Conservation (phyloP, 1,284 basidiomycete genomes). For the Pholiota adiposa region DNA sequence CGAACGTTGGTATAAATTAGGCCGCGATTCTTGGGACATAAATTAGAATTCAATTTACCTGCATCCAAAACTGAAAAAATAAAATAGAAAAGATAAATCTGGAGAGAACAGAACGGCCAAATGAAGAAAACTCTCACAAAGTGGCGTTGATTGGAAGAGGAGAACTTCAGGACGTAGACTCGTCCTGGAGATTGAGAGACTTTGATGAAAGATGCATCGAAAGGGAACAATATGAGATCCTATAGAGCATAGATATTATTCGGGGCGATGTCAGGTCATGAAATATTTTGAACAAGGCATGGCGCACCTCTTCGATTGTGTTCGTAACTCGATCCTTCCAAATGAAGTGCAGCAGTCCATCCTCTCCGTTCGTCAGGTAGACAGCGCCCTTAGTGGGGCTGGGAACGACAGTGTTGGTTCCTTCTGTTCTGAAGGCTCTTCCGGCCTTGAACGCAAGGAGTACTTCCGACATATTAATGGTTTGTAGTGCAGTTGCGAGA, state of each 20-base stretch:
- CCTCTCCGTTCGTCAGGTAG: slow-evolving; percentile 67
- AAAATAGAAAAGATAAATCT: slow-evolving; percentile 13
- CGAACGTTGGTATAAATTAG: slow-evolving; percentile 1
- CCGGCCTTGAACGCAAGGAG: slow-evolving; percentile 82
- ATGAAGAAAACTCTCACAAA: slow-evolving; percentile 59
- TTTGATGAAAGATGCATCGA: slow-evolving; percentile 76
- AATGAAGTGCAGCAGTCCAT: slow-evolving; percentile 74
- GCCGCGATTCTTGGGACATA: background rate
- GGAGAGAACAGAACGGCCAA: background rate
- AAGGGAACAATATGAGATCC: slow-evolving; percentile 81
- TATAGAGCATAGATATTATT: slow-evolving; percentile 27
- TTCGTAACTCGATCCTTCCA: slow-evolving; percentile 75
- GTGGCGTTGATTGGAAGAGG: slow-evolving; percentile 78
- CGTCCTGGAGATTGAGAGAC: slow-evolving; percentile 67
- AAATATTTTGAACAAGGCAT: background rate
- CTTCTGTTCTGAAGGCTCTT: slow-evolving; percentile 67
- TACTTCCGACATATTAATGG: slow-evolving; percentile 35
- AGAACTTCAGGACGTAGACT: slow-evolving; percentile 81
- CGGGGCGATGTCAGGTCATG: background rate
- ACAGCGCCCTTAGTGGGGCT: slow-evolving; percentile 73
- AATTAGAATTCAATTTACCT: slow-evolving; percentile 49
- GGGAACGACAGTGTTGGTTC: slow-evolving; percentile 69
- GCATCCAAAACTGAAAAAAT: slow-evolving; percentile 76
- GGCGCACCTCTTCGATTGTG: slow-evolving; percentile 60
- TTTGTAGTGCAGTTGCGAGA: slow-evolving; percentile 7